Evolutionary conservation across 23 red algal genomes (phyloP).

Genomic region (Gracilaria vermiculophylla): DNA sequence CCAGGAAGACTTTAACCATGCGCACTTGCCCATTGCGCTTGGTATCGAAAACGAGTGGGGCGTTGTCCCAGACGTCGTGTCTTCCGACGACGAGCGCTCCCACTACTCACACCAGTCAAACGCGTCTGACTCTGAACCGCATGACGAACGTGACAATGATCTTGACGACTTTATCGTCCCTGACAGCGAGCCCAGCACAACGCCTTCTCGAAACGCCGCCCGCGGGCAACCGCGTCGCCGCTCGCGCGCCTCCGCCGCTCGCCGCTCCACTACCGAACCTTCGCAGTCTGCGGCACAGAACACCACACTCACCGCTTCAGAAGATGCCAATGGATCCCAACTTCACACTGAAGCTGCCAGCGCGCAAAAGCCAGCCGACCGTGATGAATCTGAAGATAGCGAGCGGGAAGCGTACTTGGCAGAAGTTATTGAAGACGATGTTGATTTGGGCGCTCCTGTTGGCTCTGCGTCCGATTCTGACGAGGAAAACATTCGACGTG

Average conservation of each 20-base stretch:
- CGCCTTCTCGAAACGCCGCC: background rate
- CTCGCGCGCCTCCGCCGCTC: background rate
- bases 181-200: background rate
- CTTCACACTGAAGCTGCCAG: background rate
- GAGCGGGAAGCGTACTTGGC: slow-evolving; percentile 15
- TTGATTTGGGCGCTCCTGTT: background rate
- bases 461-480: background rate
- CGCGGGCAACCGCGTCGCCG: background rate
- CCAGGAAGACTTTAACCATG: slow-evolving; percentile 34
- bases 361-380: background rate
- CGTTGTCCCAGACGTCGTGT: slow-evolving; percentile 43
- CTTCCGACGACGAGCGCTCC: slow-evolving; percentile 34
- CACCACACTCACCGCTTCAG: background rate
- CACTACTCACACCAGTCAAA: background rate
- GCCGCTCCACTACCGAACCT: background rate
- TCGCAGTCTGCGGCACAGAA: background rate
- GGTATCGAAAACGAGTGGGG: slow-evolving; percentile 71
- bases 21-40: slow-evolving; percentile 43
- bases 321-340: background rate
- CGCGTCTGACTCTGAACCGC: slow-evolving; percentile 8
- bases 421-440: slow-evolving; percentile 52
- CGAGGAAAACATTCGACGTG: slow-evolving; percentile 7
- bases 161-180: background rate
- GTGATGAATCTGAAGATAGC: background rate
- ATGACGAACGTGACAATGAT: background rate